Base-by-base conservation (phyloP, 129 eudicot species). In the Flaveria brownii region DNA sequence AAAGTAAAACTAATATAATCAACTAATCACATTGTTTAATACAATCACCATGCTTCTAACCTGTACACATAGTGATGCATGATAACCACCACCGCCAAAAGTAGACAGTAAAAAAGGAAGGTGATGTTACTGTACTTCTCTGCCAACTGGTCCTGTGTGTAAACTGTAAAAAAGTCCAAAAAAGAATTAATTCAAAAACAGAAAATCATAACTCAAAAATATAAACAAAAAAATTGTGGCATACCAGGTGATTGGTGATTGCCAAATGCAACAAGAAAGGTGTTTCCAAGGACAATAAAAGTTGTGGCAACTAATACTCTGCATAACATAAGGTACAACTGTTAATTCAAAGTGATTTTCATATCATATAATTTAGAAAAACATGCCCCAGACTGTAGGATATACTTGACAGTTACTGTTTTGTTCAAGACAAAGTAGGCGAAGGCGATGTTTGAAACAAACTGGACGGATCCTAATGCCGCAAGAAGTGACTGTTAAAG, bases 171-270 rank as follows among this genome's bases (percentile, higher is more conserved):
- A 23, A 23, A 28, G 30, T 23, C 39, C 41, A 25, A 60, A 60
- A 23, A 60, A 11, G 36, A 25, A 25, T 25, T 60, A 4, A 25
- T 25, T 23, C 39, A 25, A 12, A 60, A 60, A 11, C 7, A 25
- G 33, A 60, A 22, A 28, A 47, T 16, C 22, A 77, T 67, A 68
- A 60, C 46, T 50, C 36, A 80, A 11, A 15, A 18, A 64, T 14
- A 3, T 1, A 60, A 11, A 12, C 7, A 11, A 23, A 11, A 25
- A 23, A 60, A 60, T 15, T 66, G 63, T 79, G 81, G 56, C 52
- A 75, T 88, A 93, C 98, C 98, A 79, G 98, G 98, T 71, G 98
- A 93, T 80, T 90, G 97, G 82, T 93, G 98, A 80, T 93, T 93
- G 47, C 98, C 98, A 60, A 93, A 93, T 78, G 96, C 92, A 74